Percentiles rank a stretch among this genome's conserved stretches.
Evolutionary conservation across 768 basidiomycete genomes (phyloP).

Genomic region (Rhizopogon salebrosus): DNA sequence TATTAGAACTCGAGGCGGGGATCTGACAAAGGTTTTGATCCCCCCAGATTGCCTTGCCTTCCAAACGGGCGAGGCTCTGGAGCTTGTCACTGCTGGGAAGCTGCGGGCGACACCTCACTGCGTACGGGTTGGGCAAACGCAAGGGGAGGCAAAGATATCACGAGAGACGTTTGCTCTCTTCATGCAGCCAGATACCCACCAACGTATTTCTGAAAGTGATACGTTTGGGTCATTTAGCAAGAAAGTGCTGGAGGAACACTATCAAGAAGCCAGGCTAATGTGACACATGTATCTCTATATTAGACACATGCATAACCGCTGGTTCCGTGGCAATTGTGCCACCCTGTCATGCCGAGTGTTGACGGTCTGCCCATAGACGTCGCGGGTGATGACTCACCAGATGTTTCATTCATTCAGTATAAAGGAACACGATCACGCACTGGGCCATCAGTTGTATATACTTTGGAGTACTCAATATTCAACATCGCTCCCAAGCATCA

Average conservation of each 20-base stretch:
- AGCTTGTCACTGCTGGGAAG: slow-evolving; percentile 76
- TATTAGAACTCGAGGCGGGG: slow-evolving; percentile 79
- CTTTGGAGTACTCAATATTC: no score
- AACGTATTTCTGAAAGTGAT: slow-evolving; percentile 59
- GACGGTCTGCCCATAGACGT: no score
- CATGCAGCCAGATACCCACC: slow-evolving; percentile 84
- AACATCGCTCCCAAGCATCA: no score
- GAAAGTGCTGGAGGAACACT: slow-evolving; percentile 63
- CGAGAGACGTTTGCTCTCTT: slow-evolving; percentile 89
- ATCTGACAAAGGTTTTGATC: slow-evolving; percentile 79
- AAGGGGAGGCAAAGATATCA: slow-evolving; percentile 44
- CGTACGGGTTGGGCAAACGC: slow-evolving; percentile 62
- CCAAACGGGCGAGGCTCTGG: slow-evolving; percentile 94
- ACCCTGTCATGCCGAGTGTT: no score
- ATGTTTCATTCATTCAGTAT: no score
- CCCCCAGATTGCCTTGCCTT: slow-evolving; percentile 85
- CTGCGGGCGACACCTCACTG: slow-evolving; percentile 94
- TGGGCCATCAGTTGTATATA: no score
- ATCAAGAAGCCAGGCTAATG: slow-evolving; percentile 33
- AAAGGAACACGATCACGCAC: no score
- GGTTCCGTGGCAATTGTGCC: no score
- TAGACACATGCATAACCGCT: background rate
- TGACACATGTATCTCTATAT: background rate
- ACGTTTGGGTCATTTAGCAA: slow-evolving; percentile 93
- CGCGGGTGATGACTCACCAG: no score